phyloP scores from a whole-genome alignment of 2,329 filamentous ascomycete genomes.

The Paraphaeosphaeria sporulosa region DNA sequence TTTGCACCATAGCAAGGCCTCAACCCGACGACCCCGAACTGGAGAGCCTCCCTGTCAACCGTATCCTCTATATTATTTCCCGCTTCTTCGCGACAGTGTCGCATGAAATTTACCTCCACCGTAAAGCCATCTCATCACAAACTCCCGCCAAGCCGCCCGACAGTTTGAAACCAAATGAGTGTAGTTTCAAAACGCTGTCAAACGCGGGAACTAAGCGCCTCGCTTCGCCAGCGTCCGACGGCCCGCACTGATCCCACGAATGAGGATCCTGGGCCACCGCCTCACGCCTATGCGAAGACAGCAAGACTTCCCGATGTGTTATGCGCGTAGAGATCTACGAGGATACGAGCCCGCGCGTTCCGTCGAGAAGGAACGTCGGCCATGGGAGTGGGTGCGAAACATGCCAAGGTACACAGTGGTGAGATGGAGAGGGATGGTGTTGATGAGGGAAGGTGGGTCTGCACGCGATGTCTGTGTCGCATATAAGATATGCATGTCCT shows the following conservation, averaged over 20 bases:
- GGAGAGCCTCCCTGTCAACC: neutral
- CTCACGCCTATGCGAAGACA: neutral
- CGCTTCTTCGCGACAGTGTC: neutral
- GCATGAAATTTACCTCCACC: constrained; percentile 3
- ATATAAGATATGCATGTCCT: neutral
- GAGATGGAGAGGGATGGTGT: too few species aligned
- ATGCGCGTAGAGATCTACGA: neutral
- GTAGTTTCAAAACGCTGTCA: constrained; percentile 5
- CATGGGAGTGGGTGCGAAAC: too few species aligned
- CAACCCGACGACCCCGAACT: neutral
- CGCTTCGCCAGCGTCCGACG: constrained; percentile 3
- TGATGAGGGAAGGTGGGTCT: too few species aligned
- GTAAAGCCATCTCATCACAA: neutral
- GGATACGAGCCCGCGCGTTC: too few species aligned
- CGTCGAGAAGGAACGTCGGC: too few species aligned
- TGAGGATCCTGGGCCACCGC: neutral
- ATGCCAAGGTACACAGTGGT: too few species aligned
- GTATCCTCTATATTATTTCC: neutral
- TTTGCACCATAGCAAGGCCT: neutral
- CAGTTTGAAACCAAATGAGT: constrained; percentile 6
- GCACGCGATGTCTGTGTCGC: neutral
- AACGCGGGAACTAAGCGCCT: constrained; percentile 6
- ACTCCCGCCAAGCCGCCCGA: neutral
- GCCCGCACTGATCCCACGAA: too few species aligned
- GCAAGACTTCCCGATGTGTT: neutral